phyloP scores from a whole-genome alignment of 352 stramenopile genomes.

The Globisporangium splendens region DNA sequence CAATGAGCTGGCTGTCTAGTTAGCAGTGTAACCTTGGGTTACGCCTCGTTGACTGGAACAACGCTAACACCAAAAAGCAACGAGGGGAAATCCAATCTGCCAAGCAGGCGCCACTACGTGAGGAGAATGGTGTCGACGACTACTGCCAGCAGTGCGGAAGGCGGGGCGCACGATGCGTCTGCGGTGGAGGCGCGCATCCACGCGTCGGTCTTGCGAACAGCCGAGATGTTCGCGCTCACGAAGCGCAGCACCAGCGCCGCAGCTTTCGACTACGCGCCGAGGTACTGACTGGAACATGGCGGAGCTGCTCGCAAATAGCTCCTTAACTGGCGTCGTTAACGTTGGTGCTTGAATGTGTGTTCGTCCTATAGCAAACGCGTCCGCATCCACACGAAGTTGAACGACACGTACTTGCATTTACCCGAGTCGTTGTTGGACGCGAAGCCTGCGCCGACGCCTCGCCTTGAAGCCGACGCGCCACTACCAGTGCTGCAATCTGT shows the following conservation, averaged over 20 bases:
- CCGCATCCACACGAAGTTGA: constrained; percentile 62
- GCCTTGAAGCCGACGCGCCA: constrained; percentile 2
- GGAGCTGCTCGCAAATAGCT: too few relatives aligned
- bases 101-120: neutral
- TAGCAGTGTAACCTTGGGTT: neutral
- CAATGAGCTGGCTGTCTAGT: neutral
- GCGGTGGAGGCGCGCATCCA: constrained; percentile 45
- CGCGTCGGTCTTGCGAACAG: constrained; percentile 57
- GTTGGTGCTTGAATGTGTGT: constrained; percentile 2
- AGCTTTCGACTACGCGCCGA: constrained; percentile 52
- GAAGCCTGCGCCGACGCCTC: constrained; percentile 3
- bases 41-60: neutral
- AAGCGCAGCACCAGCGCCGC: constrained; percentile 42
- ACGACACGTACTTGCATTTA: constrained; percentile 51
- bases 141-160: neutral
- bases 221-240: constrained; percentile 68
- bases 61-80: neutral
- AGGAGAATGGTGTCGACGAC: neutral
- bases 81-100: neutral
- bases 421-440: constrained; percentile 49
- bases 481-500: constrained; percentile 6
- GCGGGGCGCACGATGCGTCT: neutral
- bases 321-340: neutral
- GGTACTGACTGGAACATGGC: constrained; percentile 28
- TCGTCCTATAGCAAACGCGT: constrained; percentile 55